Conservation (phyloP, 768 basidiomycete genomes). For the Galerina marginata region DNA sequence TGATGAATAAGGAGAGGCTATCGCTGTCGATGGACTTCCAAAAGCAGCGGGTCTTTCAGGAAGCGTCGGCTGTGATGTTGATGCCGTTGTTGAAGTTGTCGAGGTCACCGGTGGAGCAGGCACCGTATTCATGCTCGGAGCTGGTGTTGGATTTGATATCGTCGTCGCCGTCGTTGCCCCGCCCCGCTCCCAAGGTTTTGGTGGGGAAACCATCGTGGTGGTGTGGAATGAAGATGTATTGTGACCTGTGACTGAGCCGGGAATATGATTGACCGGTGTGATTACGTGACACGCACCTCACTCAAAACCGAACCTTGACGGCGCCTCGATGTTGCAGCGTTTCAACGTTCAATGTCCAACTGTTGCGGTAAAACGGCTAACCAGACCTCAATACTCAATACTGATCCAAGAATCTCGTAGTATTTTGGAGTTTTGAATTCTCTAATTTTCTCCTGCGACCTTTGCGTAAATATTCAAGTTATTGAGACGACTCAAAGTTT, state of each 20-base stretch:
- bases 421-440: too few relatives aligned
- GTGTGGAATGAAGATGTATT: neutral
- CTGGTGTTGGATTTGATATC: slow-evolving; percentile 30
- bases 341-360: too few relatives aligned
- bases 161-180: slow-evolving; percentile 44
- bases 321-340: too few relatives aligned
- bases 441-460: too few relatives aligned
- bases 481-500: too few relatives aligned
- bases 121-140: slow-evolving; percentile 23
- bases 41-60: slow-evolving; percentile 70
- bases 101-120: slow-evolving; percentile 26
- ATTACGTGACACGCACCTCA: slow-evolving; percentile 5
- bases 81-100: slow-evolving; percentile 28
- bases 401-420: too few relatives aligned
- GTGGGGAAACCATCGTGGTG: slow-evolving; percentile 74
- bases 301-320: neutral
- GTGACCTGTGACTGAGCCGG: slow-evolving; percentile 8
- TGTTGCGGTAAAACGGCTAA: too few relatives aligned
- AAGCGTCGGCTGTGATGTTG: slow-evolving; percentile 44
- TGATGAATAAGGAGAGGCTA: slow-evolving; percentile 39
- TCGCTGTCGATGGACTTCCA: slow-evolving; percentile 36
- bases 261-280: slow-evolving; percentile 10
- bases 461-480: too few relatives aligned
- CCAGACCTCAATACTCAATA: too few relatives aligned
- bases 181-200: slow-evolving; percentile 87